These are phyloP conservation scores for Aspergillus novoparasiticus DNA, from an alignment of 2,329 filamentous ascomycete species.

Conservation along the genomic window DNA sequence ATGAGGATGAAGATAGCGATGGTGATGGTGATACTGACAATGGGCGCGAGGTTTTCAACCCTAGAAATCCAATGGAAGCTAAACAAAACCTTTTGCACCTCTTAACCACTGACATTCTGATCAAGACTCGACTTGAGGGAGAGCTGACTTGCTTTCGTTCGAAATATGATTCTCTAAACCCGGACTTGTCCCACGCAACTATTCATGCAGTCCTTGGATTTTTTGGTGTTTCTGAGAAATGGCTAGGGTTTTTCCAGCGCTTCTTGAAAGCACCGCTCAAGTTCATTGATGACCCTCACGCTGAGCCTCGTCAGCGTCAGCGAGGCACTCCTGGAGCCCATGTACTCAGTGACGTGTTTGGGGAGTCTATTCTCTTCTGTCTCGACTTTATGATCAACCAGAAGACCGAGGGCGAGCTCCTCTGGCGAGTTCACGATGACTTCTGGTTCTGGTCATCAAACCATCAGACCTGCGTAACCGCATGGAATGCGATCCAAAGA, in stretches of 20 bases:
- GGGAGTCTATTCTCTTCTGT: constrained; percentile 16
- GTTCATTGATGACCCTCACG: constrained; percentile 12
- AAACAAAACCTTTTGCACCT: constrained; percentile 17
- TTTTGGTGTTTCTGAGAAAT: constrained; percentile 15
- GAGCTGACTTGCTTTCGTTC: constrained; percentile 16
- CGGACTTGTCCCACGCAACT: constrained; percentile 10
- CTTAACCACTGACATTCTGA: constrained; percentile 10
- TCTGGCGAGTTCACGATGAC: constrained; percentile 19
- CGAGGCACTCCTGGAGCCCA: constrained; percentile 14
- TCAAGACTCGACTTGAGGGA: constrained; percentile 13
- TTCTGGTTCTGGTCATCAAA: constrained; percentile 18
- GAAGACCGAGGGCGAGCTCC: constrained; percentile 7
- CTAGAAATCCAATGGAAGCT: constrained; percentile 11
- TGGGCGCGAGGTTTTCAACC: not conserved
- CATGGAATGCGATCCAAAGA: constrained; percentile 10
- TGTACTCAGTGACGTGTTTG: constrained; percentile 17
- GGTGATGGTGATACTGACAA: not conserved
- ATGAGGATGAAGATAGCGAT: not conserved
- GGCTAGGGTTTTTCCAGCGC: constrained; percentile 12
- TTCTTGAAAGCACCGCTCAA: constrained; percentile 13
- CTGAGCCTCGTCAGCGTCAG: constrained; percentile 9
- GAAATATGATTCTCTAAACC: constrained; percentile 12
- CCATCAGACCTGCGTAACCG: constrained; percentile 8
- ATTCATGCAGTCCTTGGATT: constrained; percentile 12
- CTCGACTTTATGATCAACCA: constrained; percentile 18